A percentile compares a stretch with the other conserved stretches of the same genome.
These are phyloP conservation scores for Amphirosellinia nigrospora DNA, from an alignment of 495 filamentous ascomycete genomes.

Conservation along the genomic window DNA sequence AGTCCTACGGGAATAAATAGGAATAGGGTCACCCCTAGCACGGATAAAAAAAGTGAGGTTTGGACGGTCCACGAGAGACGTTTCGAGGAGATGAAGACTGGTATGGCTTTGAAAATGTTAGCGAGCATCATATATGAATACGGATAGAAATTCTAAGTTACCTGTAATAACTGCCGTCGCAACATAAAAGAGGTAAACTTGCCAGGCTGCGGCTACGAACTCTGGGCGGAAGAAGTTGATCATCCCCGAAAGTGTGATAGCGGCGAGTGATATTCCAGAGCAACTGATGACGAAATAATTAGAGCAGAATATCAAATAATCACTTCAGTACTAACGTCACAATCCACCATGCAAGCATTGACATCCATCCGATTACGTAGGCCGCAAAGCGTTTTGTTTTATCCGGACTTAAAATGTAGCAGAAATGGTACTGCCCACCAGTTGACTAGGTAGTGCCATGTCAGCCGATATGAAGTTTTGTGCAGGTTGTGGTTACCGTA, in stretches of 20 bases:
- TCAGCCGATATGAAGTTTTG: slow-evolving; percentile 39
- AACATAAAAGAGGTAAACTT: slow-evolving; percentile 39
- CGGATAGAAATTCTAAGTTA: background rate
- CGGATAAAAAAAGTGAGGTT: background rate
- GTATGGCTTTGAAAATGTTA: background rate
- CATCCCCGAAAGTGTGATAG: slow-evolving; percentile 28
- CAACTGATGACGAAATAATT: slow-evolving; percentile 1
- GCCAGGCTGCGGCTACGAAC: slow-evolving; percentile 37
- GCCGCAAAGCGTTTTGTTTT: slow-evolving; percentile 34
- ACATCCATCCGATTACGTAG: slow-evolving; percentile 47
- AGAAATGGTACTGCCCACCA: slow-evolving; percentile 47
- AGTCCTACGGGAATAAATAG: slow-evolving; percentile 7
- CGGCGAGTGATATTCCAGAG: slow-evolving; percentile 22
- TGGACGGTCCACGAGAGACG: background rate
- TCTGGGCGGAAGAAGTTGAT: slow-evolving; percentile 35
- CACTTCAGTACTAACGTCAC: slow-evolving; percentile 33
- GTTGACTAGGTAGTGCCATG: slow-evolving; percentile 44
- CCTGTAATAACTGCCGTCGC: slow-evolving; percentile 4
- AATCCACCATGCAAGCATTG: slow-evolving; percentile 47
- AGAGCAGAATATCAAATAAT: background rate
- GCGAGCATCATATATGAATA: background rate
- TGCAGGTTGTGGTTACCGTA: slow-evolving; percentile 23
- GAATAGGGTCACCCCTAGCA: slow-evolving; percentile 10
- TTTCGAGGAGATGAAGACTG: background rate
- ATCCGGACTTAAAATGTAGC: slow-evolving; percentile 37